Percentiles rank a stretch among this genome's conserved stretches.
phyloP scores from a whole-genome alignment of 2,329 filamentous ascomycete species.

The Lecanoromycetidae sp. region DNA sequence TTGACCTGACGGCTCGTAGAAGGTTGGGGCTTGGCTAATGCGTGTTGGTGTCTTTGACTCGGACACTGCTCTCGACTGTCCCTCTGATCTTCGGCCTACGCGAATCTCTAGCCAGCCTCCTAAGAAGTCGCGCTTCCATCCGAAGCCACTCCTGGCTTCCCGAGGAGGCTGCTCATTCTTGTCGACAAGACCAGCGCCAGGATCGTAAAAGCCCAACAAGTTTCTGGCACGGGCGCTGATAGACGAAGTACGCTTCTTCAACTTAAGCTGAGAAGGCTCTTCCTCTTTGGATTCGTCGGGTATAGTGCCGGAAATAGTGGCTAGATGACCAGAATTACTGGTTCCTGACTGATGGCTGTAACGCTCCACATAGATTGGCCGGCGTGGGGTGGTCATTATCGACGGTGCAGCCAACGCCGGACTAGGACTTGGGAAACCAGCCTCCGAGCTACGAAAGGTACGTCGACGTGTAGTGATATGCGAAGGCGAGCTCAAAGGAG shows the following conservation, averaged over 20 bases:
- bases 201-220: not conserved
- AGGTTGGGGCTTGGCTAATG: not conserved
- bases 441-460: not conserved
- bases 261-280: not conserved
- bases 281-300: too few species aligned
- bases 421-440: not conserved
- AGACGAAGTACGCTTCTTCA: not conserved
- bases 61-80: not conserved
- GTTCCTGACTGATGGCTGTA: not conserved
- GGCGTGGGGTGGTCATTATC: not conserved
- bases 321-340: too few species aligned
- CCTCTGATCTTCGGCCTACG: conserved; percentile 1
- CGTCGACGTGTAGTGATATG: not conserved
- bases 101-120: conserved; percentile 16
- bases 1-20: not conserved
- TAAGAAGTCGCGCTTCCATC: conserved; percentile 12
- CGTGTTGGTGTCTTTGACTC: not conserved
- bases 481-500: not conserved
- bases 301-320: too few species aligned
- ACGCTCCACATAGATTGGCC: not conserved
- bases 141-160: conserved; percentile 4
- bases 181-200: not conserved
- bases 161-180: not conserved
- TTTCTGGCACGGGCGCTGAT: not conserved
- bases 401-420: not conserved